Evolutionary conservation across 2,329 filamentous ascomycete species (phyloP), one percentile per base, ranked within the genome.

Genomic region (Fusarium sp.): DNA sequence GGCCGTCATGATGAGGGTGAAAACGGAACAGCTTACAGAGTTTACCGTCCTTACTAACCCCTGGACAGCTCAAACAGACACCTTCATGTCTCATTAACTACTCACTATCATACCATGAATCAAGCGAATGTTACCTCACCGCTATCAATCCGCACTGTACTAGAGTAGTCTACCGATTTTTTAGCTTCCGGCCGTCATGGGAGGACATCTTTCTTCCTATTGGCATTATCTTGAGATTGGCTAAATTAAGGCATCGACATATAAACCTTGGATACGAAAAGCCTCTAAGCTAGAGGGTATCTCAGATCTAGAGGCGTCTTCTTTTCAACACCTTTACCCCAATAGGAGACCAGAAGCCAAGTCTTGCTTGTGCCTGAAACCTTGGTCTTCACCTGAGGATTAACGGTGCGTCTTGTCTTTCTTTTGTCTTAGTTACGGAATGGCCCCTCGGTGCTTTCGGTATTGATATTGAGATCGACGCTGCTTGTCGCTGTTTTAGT

Each of bases 91-190:
- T 69, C 66, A 54, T 37, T n/a, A 37, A 18, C 49, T 43, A 45
- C 60, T 46, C 13, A 11, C 12, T 23, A 50, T 50, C 48, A 32
- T 18, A 23, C 21, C 32, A 27, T n/a, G 16, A 4, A 40, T 41
- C 55, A 34, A 50, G 40, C 23, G 28, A 42, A 11, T 42, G 40
- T 27, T 37, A 59, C 47, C 49, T 59, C 41, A 45, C 46, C 28
- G 25, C 47, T 59, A 50, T 55, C 48, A 66, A 59, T 63, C 46
- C 68, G 60, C 72, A 74, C 72, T 74, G 70, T 74, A 57, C 37
- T 4, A 20, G 13, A 14, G 32, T 25, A 48, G 27, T 32, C 34
- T 55, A 42, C 14, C n/a, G 28, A 18, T 41, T 37, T 37, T 54
- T 59, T 49, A 59, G 30, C 25, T n/a, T 58, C 21, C 18, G 34